Base-by-base conservation (phyloP, 2,329 filamentous ascomycete species). In the Aspergillus puulaauensis region DNA sequence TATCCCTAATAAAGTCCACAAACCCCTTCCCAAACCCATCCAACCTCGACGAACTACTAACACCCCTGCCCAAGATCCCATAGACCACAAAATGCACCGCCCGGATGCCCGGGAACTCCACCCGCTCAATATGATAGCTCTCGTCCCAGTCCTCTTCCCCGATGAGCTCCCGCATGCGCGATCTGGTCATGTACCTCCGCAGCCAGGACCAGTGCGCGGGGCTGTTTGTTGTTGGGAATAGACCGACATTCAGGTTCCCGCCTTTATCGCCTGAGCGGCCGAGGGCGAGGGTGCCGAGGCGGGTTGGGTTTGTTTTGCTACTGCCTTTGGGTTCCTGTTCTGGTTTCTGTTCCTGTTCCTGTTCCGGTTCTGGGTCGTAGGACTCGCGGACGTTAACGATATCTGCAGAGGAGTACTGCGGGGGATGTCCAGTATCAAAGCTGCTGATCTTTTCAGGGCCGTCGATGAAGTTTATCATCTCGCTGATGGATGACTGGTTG, bases 21-120 rank as follows among this genome's bases (percentile, higher is more conserved):
- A 83, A 82, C 0, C 81, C 80, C 63, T 84, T 84, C 1, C 79
- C 82, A 61, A 83, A 70, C 8, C 71, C 70, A 70, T 84, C 82
- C 21, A 84, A 60, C 41, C 74, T 65, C 21, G 68, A 74, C 7
- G 77, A 79, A 55, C 80, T 81, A 60, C 79, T 83, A 3, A 84
- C 79, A 1, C 76, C 77, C 1, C 74, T 57, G 0, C 75, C 78
- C n/a, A 82, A 64, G n/a, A 74, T 71, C 2, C 79, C 80, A 58
- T 81, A 82, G 2, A 82, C 68, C 8, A 82, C 79, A 68, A 80
- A 82, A 60, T 84, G 77, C n/a, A 83, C 81, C 0, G 80, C 80
- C 33, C 65, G 66, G 0, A 82, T 72, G 5, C 71, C 63, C 0
- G 73, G 69, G 51, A 82, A 78, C 66, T 82, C 80, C 19, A 81